phyloP scores from a whole-genome alignment of 78 protist genomes.

The Monocercomonoides exilis region DNA sequence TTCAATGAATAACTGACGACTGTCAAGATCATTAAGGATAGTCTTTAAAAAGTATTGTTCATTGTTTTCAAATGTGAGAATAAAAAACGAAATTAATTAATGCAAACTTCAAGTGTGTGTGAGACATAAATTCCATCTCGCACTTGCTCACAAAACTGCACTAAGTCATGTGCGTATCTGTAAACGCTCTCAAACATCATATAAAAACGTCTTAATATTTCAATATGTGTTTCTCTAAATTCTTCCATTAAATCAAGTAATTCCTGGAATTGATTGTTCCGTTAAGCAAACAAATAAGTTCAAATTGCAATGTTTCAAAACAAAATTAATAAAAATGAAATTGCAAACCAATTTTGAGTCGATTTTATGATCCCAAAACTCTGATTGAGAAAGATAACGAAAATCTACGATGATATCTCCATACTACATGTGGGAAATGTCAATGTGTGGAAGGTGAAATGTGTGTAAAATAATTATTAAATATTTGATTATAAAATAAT shows the following conservation, averaged over 20 bases:
- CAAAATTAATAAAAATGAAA: neutral
- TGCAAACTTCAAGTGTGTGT: constrained; percentile 52
- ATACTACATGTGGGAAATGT: constrained; percentile 21
- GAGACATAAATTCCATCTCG: constrained; percentile 76
- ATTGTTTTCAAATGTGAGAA: neutral
- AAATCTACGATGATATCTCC: constrained; percentile 65
- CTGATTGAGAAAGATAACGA: constrained; percentile 54
- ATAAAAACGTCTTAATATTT: constrained; percentile 72
- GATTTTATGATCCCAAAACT: constrained; percentile 57
- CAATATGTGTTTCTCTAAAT: constrained; percentile 71
- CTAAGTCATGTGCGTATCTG: constrained; percentile 59
- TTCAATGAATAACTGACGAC: constrained; percentile 88
- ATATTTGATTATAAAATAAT: too few relatives aligned
- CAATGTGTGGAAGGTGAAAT: too few relatives aligned
- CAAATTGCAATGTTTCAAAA: neutral
- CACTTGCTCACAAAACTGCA: constrained; percentile 54
- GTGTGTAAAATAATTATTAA: too few relatives aligned
- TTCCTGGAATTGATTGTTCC: constrained; percentile 13
- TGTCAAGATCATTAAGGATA: constrained; percentile 71
- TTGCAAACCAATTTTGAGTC: constrained; percentile 45
- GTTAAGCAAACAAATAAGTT: neutral
- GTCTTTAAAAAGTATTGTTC: constrained; percentile 28
- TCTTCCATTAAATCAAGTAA: constrained; percentile 69
- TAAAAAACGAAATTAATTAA: neutral
- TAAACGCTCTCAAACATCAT: constrained; percentile 71